A percentile compares a stretch with the other conserved stretches of the same genome.
Evolutionary conservation across 1,284 basidiomycete species (phyloP).

Genomic region (Mycena sp.): DNA sequence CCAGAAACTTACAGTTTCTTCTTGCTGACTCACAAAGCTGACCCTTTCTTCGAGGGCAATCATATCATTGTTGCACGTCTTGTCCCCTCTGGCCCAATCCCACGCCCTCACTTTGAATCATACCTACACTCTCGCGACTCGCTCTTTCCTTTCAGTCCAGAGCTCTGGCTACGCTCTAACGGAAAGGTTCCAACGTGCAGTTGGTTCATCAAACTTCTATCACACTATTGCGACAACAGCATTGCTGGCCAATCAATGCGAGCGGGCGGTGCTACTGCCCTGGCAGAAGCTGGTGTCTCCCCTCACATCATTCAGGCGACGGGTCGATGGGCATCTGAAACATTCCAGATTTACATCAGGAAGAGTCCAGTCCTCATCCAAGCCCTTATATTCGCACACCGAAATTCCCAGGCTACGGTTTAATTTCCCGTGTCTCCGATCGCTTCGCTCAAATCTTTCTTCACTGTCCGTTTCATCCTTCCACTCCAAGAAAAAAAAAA

Average conservation of each 20-base stretch:
- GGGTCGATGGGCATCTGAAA: slow-evolving; percentile 33
- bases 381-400: too few species aligned
- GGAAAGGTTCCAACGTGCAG: background rate
- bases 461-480: too few species aligned
- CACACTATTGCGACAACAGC: background rate
- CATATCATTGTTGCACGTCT: slow-evolving; percentile 35
- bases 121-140: background rate
- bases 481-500: too few species aligned
- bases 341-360: slow-evolving; percentile 34
- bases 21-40: slow-evolving; percentile 43
- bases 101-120: background rate
- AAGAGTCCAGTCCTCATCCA: slow-evolving; percentile 33
- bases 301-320: slow-evolving; percentile 32
- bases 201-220: slow-evolving; percentile 6
- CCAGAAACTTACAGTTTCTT: slow-evolving; percentile 23
- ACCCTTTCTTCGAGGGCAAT: too few species aligned
- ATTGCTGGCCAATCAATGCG: slow-evolving; percentile 33
- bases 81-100: too few species aligned
- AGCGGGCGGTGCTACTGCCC: slow-evolving; percentile 32
- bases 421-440: too few species aligned
- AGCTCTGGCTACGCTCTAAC: background rate
- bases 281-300: slow-evolving; percentile 26
- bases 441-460: too few species aligned
- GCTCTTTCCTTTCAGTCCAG: background rate
- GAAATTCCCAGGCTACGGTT: too few species aligned